These are phyloP conservation scores for Aspergillus campestris DNA, from an alignment of 495 filamentous ascomycete species.

Conservation along the genomic window DNA sequence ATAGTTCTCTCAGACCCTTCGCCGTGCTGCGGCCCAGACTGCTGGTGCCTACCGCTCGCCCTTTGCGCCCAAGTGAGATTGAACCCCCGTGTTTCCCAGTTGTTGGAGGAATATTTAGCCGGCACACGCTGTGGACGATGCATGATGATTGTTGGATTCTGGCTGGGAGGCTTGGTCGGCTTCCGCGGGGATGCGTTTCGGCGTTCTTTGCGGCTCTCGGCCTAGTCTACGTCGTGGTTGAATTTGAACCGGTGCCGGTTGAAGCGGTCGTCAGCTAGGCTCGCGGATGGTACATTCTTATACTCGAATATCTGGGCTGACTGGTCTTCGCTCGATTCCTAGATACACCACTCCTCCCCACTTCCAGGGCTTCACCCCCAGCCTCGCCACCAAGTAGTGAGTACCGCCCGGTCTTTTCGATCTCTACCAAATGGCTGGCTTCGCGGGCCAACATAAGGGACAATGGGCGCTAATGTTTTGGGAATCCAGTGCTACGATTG, in stretches of 20 bases:
- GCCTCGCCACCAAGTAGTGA: conserved; percentile 41
- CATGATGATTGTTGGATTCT: too few species aligned
- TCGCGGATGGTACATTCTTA: too few species aligned
- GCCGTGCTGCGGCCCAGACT: conserved; percentile 34
- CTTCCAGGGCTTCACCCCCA: conserved; percentile 43
- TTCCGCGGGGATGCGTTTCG: too few species aligned
- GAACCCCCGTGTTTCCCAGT: too few species aligned
- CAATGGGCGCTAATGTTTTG: conserved; percentile 7
- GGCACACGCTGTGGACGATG: too few species aligned
- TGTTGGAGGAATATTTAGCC: too few species aligned
- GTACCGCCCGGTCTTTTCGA: conserved; percentile 12
- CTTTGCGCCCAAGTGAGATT: conserved; percentile 36
- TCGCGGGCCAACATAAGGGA: not conserved
- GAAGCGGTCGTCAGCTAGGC: not conserved
- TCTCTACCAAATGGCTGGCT: not conserved
- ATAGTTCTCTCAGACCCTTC: conserved; percentile 34
- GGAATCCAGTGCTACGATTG: conserved; percentile 41
- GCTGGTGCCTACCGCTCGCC: conserved; percentile 27
- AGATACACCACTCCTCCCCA: conserved; percentile 46
- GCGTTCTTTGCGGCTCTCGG: too few species aligned
- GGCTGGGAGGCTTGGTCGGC: too few species aligned
- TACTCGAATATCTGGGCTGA: too few species aligned
- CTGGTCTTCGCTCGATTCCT: not conserved
- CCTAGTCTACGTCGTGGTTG: not conserved
- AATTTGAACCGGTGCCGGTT: not conserved